A percentile compares a stretch with the other conserved stretches of the same genome.
These are phyloP conservation scores for Didymella sp. DNA, from an alignment of 2,329 filamentous ascomycete genomes.

Conservation along the genomic window DNA sequence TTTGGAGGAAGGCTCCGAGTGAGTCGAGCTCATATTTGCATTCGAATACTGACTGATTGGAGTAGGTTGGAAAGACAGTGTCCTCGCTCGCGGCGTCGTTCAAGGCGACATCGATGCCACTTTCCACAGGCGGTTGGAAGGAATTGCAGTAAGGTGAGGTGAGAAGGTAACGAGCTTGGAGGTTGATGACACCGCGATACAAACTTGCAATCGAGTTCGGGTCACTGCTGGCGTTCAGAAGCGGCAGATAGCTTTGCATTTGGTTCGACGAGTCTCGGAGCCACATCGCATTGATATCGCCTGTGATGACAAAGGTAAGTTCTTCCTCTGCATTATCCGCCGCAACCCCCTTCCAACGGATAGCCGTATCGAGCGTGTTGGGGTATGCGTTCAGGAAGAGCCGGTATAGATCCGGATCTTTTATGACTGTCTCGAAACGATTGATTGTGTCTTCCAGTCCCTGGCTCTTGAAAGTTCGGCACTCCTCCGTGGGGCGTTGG, in stretches of 20 bases:
- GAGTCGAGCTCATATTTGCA: constrained; percentile 64
- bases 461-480: constrained; percentile 57
- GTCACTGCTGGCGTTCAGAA: constrained; percentile 63
- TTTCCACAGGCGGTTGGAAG: constrained; percentile 60
- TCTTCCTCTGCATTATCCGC: constrained; percentile 67
- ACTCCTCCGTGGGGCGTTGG: constrained; percentile 53
- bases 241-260: constrained; percentile 71
- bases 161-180: constrained; percentile 72
- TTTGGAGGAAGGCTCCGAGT: constrained; percentile 59
- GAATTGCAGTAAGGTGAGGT: constrained; percentile 63
- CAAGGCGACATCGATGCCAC: constrained; percentile 48
- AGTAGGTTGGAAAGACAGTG: constrained; percentile 53
- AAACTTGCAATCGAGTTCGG: constrained; percentile 69
- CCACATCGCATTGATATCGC: constrained; percentile 66
- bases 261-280: constrained; percentile 68
- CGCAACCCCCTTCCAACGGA: constrained; percentile 70
- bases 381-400: constrained; percentile 77
- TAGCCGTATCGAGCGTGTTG: constrained; percentile 76
- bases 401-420: constrained; percentile 67
- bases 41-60: constrained; percentile 56
- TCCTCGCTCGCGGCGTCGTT: constrained; percentile 53
- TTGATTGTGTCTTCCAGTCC: constrained; percentile 51
- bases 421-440: constrained; percentile 50
- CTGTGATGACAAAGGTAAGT: constrained; percentile 66
- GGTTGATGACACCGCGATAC: constrained; percentile 74